These are phyloP conservation scores for Saturnispora ahearnii DNA, from an alignment of 805 yeast genomes.

Conservation along the genomic window DNA sequence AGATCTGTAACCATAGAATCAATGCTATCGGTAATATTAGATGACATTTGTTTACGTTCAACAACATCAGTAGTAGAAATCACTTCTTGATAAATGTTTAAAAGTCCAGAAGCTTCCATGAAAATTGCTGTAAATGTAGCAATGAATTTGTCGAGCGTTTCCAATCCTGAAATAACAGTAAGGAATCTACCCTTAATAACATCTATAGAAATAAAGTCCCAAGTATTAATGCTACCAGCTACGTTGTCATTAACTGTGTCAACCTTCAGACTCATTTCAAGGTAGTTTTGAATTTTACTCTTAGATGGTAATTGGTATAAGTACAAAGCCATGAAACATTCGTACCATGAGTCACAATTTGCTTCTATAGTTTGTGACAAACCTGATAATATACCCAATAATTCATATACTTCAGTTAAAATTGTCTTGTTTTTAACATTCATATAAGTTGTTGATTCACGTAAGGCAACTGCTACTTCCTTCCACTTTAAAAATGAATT, in stretches of 20 bases:
- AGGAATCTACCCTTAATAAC: conserved; percentile 48
- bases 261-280: conserved; percentile 26
- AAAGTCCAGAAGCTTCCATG: conserved; percentile 54
- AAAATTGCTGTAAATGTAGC: conserved; percentile 55
- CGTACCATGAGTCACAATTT: conserved; percentile 59
- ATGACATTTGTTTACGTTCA: conserved; percentile 2
- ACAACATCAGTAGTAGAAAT: conserved; percentile 2
- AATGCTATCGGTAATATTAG: conserved; percentile 17
- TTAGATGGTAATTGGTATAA: conserved; percentile 51
- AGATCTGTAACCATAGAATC: conserved; percentile 40
- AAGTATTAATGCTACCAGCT: conserved; percentile 32
- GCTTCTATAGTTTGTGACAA: conserved; percentile 39
- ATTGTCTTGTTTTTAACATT: conserved; percentile 22
- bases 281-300: conserved; percentile 34
- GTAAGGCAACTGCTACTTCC: conserved; percentile 37
- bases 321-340: conserved; percentile 34
- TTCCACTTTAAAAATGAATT: conserved; percentile 44
- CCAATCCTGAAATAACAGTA: conserved; percentile 49
- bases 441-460: conserved; percentile 31
- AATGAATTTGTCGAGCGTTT: conserved; percentile 51
- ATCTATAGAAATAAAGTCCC: conserved; percentile 51
- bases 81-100: conserved; percentile 31
- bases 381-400: conserved; percentile 40
- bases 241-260: conserved; percentile 18
- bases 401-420: conserved; percentile 32